Evolutionary conservation across 192 early-diverging fungal genomes (phyloP), one percentile per base, ranked within the genome.

Genomic region (Backusella westeae): DNA sequence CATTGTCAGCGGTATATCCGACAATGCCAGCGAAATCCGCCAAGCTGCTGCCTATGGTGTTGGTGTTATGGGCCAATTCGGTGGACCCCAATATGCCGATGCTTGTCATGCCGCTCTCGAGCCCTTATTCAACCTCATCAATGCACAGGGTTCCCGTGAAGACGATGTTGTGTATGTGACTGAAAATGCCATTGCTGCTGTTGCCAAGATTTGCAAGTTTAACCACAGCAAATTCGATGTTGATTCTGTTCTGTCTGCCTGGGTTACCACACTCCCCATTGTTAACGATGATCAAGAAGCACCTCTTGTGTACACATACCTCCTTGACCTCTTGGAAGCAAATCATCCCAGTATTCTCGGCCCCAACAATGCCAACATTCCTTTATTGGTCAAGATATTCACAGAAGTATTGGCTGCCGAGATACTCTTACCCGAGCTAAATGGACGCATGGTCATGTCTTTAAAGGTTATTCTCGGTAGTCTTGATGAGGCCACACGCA

Each of bases 21-120:
- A 90, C 53, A 36, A 78, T 53, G 77, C 79, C 67, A 39, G 86
- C 0, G 95, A 98, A 72, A 89, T 99, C 44, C 91, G 96, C 12
- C 98, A 99, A 88, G 92, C 96, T 7, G 93, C 97, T 12, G 93
- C 95, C 17, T 99, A 97, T 83, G 96, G 96, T 76, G 83, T 98
- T 23, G 97, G 97, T 39, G 86, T 97, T n/a, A 91, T 92, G 75
- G 98, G 93, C 39, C 87, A 95, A 82, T 93, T 89, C 76, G 97
- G 97, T 71, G 97, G 96, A 19, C 86, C 91, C 6, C 86, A 89
- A 39, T 98, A 95, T 79, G 88, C 90, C 6, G 92, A 91, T 52
- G 90, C 90, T 42, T 91, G 92, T 49, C 82, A 83, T 35, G 83
- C 89, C 19, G 93, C 94, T 21, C 85, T 99, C 67, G 89, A 89